phyloP scores from a whole-genome alignment of 1,139 yeast species.

The Geotrichum candidum region DNA sequence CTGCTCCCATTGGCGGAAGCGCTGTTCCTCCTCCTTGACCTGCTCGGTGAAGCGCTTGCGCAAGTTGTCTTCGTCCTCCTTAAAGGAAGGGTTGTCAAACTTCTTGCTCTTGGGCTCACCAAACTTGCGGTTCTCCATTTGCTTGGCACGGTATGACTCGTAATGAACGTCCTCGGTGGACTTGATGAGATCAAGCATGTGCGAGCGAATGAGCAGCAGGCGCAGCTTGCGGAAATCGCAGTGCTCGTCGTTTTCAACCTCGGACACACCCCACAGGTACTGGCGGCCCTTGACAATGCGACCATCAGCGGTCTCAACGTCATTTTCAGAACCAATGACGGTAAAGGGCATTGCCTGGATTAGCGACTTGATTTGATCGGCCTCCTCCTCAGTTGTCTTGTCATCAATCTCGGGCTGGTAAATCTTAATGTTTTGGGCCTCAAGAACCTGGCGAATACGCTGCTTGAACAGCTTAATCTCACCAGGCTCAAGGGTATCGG shows the following conservation, averaged over 20 bases:
- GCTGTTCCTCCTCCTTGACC: conserved; percentile 92
- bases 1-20: conserved; percentile 98
- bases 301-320: conserved; percentile 71
- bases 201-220: conserved; percentile 80
- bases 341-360: conserved; percentile 94
- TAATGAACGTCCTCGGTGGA: conserved; percentile 91
- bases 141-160: conserved; percentile 77
- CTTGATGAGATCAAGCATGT: conserved; percentile 81
- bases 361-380: conserved; percentile 73
- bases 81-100: conserved; percentile 78
- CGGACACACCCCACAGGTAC: conserved; percentile 97
- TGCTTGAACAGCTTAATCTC: conserved; percentile 80
- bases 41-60: conserved; percentile 97
- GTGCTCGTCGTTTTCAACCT: conserved; percentile 91
- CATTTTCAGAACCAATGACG: conserved; percentile 84
- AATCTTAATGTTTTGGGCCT: conserved; percentile 84
- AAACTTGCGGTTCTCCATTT: conserved; percentile 59
- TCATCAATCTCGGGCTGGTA: conserved; percentile 67
- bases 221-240: conserved; percentile 93
- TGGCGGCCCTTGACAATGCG: conserved; percentile 80
- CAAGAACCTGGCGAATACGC: conserved; percentile 81
- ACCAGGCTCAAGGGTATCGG: conserved; percentile 81
- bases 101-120: conserved; percentile 42
- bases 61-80: conserved; percentile 91
- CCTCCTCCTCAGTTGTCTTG: conserved; percentile 11